These are phyloP conservation scores for Nemophila menziesii DNA, from an alignment of 257 asterid species.

Conservation along the genomic window DNA sequence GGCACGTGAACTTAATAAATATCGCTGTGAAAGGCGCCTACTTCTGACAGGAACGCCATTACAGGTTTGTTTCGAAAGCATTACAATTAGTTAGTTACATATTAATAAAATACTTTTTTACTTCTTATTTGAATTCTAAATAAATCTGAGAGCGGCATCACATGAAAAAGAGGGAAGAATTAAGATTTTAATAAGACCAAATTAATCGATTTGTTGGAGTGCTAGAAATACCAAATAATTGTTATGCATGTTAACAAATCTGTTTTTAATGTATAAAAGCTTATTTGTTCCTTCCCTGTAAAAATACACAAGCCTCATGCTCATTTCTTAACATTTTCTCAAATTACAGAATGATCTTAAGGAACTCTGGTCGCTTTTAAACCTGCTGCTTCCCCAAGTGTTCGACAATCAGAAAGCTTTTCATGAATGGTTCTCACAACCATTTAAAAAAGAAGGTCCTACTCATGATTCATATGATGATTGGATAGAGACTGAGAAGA, in stretches of 20 bases:
- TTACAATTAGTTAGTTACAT: background rate
- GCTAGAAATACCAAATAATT: too few species aligned
- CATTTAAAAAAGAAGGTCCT: constrained; percentile 79
- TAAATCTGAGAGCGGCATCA: background rate
- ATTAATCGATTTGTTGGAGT: too few species aligned
- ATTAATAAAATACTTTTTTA: too few species aligned
- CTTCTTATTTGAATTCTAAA: background rate
- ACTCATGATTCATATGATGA: constrained; percentile 85
- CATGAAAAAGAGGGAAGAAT: background rate
- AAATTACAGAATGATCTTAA: constrained; percentile 95
- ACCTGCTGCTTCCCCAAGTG: constrained; percentile 92
- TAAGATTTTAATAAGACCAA: too few species aligned
- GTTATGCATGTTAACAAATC: too few species aligned
- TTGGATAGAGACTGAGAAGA: constrained; percentile 99
- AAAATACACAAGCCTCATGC: background rate
- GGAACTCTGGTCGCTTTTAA: constrained; percentile 97
- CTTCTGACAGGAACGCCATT: constrained; percentile 99
- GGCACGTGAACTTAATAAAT: constrained; percentile 98
- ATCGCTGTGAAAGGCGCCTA: constrained; percentile 99
- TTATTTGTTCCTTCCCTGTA: too few species aligned
- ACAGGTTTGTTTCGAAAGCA: constrained; percentile 40
- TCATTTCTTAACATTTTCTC: constrained; percentile 9
- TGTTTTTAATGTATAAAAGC: too few species aligned
- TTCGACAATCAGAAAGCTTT: constrained; percentile 96
- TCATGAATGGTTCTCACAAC: constrained; percentile 98